A percentile compares a stretch with the other conserved stretches of the same genome.
These are phyloP conservation scores for Aspergillus bombycis DNA, from an alignment of 2,329 filamentous ascomycete species.

Conservation along the genomic window DNA sequence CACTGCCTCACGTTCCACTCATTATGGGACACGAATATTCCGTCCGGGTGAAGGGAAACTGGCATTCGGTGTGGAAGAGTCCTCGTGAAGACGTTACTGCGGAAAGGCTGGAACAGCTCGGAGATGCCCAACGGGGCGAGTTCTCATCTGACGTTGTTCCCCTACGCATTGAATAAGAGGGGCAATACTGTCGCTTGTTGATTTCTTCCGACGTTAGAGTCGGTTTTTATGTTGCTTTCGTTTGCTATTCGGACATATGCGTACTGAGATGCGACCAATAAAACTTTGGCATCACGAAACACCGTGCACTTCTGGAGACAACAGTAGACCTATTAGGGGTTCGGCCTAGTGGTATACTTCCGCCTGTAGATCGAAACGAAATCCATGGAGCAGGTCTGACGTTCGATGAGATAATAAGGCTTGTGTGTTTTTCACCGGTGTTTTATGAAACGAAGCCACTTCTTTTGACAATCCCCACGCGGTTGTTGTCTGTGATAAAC, in stretches of 20 bases:
- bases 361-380: too few relatives aligned
- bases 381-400: too few relatives aligned
- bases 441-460: too few relatives aligned
- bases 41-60: conserved; percentile 36
- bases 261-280: background rate
- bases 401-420: too few relatives aligned
- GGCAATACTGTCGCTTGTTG: background rate
- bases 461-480: too few relatives aligned
- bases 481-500: too few relatives aligned
- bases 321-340: background rate
- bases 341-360: background rate
- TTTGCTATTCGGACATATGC: background rate
- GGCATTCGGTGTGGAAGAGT: conserved; percentile 40
- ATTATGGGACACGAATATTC: conserved; percentile 36
- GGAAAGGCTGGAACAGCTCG: conserved; percentile 25
- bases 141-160: conserved; percentile 29
- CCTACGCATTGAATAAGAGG: conserved; percentile 17
- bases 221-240: background rate
- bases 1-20: conserved; percentile 31
- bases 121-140: conserved; percentile 23
- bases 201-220: background rate
- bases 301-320: background rate
- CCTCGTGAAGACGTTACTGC: conserved; percentile 26
- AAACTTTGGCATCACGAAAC: background rate
- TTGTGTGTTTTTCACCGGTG: too few relatives aligned